Conservation (phyloP, 345 rosid species). For the Eucalyptus paniculata region DNA sequence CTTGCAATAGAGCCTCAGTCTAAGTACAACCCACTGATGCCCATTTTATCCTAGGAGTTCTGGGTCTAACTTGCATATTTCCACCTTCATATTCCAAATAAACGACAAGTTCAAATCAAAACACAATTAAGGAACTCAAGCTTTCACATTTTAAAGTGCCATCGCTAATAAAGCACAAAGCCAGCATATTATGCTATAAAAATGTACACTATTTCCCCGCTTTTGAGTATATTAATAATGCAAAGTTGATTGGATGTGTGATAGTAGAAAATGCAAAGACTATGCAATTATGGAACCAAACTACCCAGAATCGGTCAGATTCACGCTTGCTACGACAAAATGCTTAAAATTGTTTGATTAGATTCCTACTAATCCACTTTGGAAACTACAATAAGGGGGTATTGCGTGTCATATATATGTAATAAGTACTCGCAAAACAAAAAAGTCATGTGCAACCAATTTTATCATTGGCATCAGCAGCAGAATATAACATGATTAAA, state of each 20-base stretch:
- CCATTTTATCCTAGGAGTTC: neutral
- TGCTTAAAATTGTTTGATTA: neutral
- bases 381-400: neutral
- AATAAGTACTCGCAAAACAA: neutral
- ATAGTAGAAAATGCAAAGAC: neutral
- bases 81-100: neutral
- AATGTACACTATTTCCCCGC: neutral
- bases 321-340: neutral
- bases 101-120: neutral
- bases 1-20: neutral
- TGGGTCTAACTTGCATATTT: neutral
- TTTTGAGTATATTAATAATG: neutral
- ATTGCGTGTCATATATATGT: neutral
- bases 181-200: neutral
- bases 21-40: neutral
- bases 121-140: neutral
- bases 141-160: neutral
- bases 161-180: neutral
- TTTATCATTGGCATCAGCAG: neutral
- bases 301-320: neutral
- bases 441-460: neutral
- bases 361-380: neutral
- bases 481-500: neutral
- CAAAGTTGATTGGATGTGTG: neutral
- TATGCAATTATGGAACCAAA: neutral